Conservation (phyloP, 2,329 filamentous ascomycete species). For the Exophiala alcalophila region DNA sequence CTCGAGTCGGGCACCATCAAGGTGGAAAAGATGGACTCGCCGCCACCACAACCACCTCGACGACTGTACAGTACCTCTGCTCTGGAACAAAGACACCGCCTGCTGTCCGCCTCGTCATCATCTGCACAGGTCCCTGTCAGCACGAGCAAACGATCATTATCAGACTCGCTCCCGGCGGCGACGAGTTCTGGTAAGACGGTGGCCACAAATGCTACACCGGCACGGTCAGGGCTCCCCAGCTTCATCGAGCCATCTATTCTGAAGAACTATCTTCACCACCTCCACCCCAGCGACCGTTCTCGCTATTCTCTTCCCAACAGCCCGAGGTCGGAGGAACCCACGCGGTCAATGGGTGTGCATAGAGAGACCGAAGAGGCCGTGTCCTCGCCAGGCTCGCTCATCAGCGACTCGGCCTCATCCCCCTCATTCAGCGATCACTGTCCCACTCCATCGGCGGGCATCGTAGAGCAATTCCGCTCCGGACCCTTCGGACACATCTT, state of each 20-base stretch:
- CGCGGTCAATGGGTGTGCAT: neutral
- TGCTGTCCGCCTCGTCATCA: slow-evolving; percentile 10
- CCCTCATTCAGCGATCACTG: slow-evolving; percentile 11
- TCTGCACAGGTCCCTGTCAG: too few relatives aligned
- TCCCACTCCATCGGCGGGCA: slow-evolving; percentile 12
- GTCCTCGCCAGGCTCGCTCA: slow-evolving; percentile 21
- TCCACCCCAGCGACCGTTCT: slow-evolving; percentile 23
- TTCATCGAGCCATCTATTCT: slow-evolving; percentile 24
- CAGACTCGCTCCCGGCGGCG: slow-evolving; percentile 5
- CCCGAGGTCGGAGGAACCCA: slow-evolving; percentile 7
- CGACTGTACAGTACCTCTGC: slow-evolving; percentile 3
- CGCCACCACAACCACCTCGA: too few relatives aligned
- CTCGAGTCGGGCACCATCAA: slow-evolving; percentile 9
- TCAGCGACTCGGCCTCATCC: slow-evolving; percentile 16
- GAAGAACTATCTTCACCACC: slow-evolving; percentile 23
- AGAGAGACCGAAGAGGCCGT: slow-evolving; percentile 12
- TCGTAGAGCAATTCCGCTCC: slow-evolving; percentile 17
- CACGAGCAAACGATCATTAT: slow-evolving; percentile 14
- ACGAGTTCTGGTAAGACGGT: neutral
- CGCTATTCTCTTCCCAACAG: slow-evolving; percentile 15
- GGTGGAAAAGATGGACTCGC: neutral
- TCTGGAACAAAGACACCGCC: slow-evolving; percentile 9
- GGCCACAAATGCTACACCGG: slow-evolving; percentile 1
- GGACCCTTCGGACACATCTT: slow-evolving; percentile 20
- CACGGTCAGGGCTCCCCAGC: slow-evolving; percentile 18